Evolutionary conservation across 129 eudicot species (phyloP).

Genomic region (Tagetes patula): DNA sequence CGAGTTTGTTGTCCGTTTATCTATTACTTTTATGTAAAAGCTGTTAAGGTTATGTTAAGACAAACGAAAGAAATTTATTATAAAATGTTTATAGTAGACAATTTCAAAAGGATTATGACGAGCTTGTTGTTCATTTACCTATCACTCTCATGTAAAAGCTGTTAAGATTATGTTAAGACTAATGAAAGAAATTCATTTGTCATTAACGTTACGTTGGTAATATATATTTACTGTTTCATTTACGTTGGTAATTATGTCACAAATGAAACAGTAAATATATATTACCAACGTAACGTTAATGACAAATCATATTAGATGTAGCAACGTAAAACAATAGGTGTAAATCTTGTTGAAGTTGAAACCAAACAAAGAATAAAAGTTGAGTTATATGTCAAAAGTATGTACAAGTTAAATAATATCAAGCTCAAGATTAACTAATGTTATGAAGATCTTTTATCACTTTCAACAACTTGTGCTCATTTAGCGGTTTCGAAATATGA

Average conservation of each 20-base stretch:
- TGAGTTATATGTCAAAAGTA: conserved; percentile 10
- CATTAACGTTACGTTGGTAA: neutral
- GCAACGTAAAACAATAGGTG: conserved; percentile 11
- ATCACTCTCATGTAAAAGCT: too few species aligned
- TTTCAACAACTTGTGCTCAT: conserved; percentile 21
- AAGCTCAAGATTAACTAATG: neutral
- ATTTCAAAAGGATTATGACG: too few species aligned
- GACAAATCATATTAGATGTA: neutral
- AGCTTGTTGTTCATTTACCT: too few species aligned
- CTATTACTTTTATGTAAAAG: too few species aligned
- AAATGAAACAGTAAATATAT: neutral
- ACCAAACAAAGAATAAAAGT: neutral
- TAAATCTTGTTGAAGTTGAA: conserved; percentile 13
- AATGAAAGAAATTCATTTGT: too few species aligned
- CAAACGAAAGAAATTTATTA: too few species aligned
- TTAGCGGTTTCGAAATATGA: conserved; percentile 42
- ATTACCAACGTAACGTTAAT: neutral
- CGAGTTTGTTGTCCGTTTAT: too few species aligned
- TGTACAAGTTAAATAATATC: neutral
- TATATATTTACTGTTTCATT: neutral
- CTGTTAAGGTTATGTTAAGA: too few species aligned
- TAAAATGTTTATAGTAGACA: too few species aligned
- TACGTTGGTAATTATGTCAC: neutral
- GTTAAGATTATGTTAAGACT: too few species aligned
- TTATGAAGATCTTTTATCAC: conserved; percentile 30